Evolutionary conservation across 1,139 yeast genomes (phyloP), one percentile per base, ranked within the genome.

Genomic region (Candida sanyaensis): DNA sequence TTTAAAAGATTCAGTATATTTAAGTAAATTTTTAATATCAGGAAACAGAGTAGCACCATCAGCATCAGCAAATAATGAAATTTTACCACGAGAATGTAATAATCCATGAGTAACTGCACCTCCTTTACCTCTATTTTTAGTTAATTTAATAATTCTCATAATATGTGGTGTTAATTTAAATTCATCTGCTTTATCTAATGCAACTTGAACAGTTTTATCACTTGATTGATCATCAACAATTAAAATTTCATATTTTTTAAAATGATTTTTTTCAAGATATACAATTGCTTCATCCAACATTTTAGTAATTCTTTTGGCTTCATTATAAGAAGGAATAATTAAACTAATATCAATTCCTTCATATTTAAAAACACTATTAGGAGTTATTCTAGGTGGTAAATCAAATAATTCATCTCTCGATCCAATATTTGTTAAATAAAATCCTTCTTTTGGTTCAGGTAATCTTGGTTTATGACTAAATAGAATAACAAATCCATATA

Each of bases 91-190:
- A 7, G 85, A 69, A 60, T 84, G 85, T 59, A 86, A 79, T 68
- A 93, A 73, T 4, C 99, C 99, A 64, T 93, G 98, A 13, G 96
- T 84, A 0, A 95, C 99, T 0, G 98, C 99, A 7, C 99, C 99
- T 21, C 99, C 99, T 68, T 93, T 93, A 28, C 99, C 99, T 58
- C 99, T 77, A 63, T 93, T 93, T 53, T 81, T 66, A 36, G 69
- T 80, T 52, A 93, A 75, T 55, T 78, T 79, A 28, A 90, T 77
- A 37, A 90, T 92, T 54, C 92, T 75, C 63, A 95, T 60, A 39
- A 76, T 75, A 45, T 84, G 88, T 0, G 91, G 84, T 28, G 64
- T 51, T 45, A 89, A 65, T 2, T 69, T 64, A 53, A 75, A 75
- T 32, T 75, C 63, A 6, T 57, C 55, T 1, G 96, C 96, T 66